These are phyloP conservation scores for Annulohypoxylon moriforme DNA, from an alignment of 495 filamentous ascomycete genomes.

Conservation along the genomic window DNA sequence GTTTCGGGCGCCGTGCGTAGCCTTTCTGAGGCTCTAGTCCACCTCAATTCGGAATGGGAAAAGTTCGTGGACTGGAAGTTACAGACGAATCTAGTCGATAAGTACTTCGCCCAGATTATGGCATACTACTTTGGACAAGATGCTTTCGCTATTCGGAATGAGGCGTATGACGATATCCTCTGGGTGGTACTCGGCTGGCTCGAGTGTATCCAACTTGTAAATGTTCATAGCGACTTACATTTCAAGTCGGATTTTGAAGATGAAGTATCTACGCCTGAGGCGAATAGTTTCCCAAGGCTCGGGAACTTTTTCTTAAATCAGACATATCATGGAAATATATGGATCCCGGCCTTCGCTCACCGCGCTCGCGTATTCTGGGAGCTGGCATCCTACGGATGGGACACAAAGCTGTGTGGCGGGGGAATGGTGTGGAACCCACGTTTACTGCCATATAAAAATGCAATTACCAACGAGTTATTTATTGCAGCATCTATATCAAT, in stretches of 20 bases:
- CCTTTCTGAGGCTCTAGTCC: constrained; percentile 61
- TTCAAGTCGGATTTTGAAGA: constrained; percentile 25
- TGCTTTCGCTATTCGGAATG: constrained; percentile 74
- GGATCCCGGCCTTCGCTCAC: constrained; percentile 83
- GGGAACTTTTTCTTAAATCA: constrained; percentile 38
- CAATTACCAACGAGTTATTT: constrained; percentile 94
- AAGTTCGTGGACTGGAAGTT: constrained; percentile 53
- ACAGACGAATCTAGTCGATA: constrained; percentile 79
- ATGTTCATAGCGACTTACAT: constrained; percentile 61
- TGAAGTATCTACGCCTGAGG: background rate
- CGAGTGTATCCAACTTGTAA: constrained; percentile 80
- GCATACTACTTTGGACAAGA: constrained; percentile 91
- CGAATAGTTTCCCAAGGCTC: constrained; percentile 18
- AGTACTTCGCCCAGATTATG: constrained; percentile 80
- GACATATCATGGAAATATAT: constrained; percentile 80
- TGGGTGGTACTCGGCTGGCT: constrained; percentile 97
- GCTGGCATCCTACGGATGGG: constrained; percentile 82
- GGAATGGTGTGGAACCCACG: constrained; percentile 95
- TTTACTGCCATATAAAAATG: constrained; percentile 91
- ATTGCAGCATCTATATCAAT: constrained; percentile 86
- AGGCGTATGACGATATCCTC: constrained; percentile 96
- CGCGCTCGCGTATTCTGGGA: constrained; percentile 92
- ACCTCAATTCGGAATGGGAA: constrained; percentile 29
- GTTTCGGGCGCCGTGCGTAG: constrained; percentile 75
- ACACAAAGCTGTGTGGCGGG: constrained; percentile 81